Conservation (phyloP, 441 rosid genomes). For the Bocquillonia castaneifolia region DNA sequence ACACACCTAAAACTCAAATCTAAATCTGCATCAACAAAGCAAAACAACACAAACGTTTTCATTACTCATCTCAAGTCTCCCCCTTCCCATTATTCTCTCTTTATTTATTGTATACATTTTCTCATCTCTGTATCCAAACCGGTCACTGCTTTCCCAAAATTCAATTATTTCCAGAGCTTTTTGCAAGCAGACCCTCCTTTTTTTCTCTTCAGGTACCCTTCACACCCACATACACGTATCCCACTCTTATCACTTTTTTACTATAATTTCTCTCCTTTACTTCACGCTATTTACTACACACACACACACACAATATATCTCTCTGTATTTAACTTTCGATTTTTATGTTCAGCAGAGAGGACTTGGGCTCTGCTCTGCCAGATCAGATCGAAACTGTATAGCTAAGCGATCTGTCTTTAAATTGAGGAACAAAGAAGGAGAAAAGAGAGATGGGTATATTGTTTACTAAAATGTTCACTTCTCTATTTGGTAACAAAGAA, state of each 20-base stretch:
- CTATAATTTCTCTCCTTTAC: too few species aligned
- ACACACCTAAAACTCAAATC: too few species aligned
- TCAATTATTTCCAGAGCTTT: not conserved
- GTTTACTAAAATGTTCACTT: conserved; percentile 57
- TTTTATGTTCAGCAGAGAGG: conserved; percentile 20
- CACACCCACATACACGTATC: not conserved
- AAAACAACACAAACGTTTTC: too few species aligned
- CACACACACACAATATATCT: too few species aligned
- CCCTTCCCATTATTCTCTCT: not conserved
- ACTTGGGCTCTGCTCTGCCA: conserved; percentile 32
- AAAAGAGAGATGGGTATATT: conserved; percentile 47
- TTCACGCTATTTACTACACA: not conserved
- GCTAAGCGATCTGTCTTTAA: conserved; percentile 20
- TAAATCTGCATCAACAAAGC: too few species aligned
- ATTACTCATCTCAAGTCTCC: not conserved
- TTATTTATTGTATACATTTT: not conserved
- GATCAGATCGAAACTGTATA: conserved; percentile 29
- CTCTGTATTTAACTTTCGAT: too few species aligned
- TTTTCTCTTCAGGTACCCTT: conserved; percentile 21
- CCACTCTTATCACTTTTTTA: too few species aligned
- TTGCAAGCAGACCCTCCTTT: conserved; percentile 30
- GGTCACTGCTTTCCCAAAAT: not conserved
- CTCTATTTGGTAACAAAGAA: conserved; percentile 58
- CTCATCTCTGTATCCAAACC: not conserved
- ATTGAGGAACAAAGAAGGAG: not conserved